phyloP scores from a whole-genome alignment of 1,139 yeast species.

The Debaryomycetaceae sp. region DNA sequence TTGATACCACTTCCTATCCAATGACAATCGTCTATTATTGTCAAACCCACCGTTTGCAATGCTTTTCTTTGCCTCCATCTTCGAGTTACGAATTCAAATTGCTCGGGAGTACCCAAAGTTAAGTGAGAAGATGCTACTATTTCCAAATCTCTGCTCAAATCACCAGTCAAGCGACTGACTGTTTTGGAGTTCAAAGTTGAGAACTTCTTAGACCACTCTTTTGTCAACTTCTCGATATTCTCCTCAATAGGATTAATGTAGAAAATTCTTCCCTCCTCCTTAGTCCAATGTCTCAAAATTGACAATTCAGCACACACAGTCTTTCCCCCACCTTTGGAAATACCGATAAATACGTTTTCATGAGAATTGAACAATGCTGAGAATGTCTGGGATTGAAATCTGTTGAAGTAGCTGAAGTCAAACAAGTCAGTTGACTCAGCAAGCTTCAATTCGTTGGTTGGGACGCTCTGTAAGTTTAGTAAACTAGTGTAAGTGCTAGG shows the following conservation, averaged over 20 bases:
- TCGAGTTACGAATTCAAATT: constrained; percentile 68
- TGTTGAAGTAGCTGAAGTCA: constrained; percentile 55
- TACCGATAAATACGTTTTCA: constrained; percentile 62
- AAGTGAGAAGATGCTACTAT: constrained; percentile 59
- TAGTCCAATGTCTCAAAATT: constrained; percentile 65
- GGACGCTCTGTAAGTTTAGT: constrained; percentile 47
- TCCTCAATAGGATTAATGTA: constrained; percentile 64
- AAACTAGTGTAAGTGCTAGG: constrained; percentile 62
- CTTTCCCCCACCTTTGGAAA: constrained; percentile 76
- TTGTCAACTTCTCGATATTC: constrained; percentile 43
- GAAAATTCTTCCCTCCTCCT: constrained; percentile 55
- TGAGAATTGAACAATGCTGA: constrained; percentile 55
- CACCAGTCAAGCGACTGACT: constrained; percentile 63
- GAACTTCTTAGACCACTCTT: constrained; percentile 53
- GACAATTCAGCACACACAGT: constrained; percentile 72
- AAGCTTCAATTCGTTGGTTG: constrained; percentile 45
- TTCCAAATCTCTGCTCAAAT: constrained; percentile 50
- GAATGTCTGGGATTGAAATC: constrained; percentile 69
- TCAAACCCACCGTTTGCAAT: constrained; percentile 61
- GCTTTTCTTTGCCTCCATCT: constrained; percentile 79
- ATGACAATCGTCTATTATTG: constrained; percentile 79
- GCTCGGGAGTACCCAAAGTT: constrained; percentile 74
- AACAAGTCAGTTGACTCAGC: constrained; percentile 46
- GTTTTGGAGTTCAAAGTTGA: constrained; percentile 38
- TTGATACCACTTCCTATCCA: constrained; percentile 50